Percentiles rank a stretch among this genome's conserved stretches.
phyloP scores from a whole-genome alignment of 2,329 filamentous ascomycete genomes.

The Apiospora malaysiana region DNA sequence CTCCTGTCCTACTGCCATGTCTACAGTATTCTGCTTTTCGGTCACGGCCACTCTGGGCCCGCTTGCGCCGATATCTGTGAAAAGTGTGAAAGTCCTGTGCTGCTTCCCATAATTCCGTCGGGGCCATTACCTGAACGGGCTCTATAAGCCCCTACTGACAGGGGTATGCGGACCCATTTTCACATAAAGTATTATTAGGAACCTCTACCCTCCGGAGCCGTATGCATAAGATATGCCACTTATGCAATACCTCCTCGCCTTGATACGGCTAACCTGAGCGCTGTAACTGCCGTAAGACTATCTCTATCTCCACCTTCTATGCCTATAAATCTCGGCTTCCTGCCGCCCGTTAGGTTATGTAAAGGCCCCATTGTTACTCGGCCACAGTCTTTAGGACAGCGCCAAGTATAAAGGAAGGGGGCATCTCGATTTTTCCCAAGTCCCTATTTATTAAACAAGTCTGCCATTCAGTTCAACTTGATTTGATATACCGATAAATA shows the following conservation, averaged over 20 bases:
- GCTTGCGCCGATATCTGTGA: background rate
- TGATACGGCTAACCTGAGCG: background rate
- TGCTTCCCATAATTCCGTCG: background rate
- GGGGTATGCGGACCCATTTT: background rate
- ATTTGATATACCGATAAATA: background rate
- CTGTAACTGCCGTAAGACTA: background rate
- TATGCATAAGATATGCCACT: background rate
- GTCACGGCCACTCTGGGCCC: background rate
- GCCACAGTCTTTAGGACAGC: background rate
- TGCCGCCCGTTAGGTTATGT: conserved; percentile 4
- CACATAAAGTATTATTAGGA: no score
- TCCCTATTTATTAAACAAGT: background rate
- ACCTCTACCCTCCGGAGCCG: background rate
- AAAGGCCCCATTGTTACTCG: background rate
- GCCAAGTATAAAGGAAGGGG: background rate
- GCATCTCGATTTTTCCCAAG: background rate
- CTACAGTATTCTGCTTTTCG: background rate
- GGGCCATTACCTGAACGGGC: background rate
- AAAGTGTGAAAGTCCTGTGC: background rate
- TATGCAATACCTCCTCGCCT: background rate
- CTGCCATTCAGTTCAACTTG: background rate
- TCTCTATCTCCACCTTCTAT: background rate
- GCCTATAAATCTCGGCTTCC: background rate
- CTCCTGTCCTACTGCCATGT: no score
- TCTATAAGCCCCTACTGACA: background rate